A percentile compares a stretch with the other conserved stretches of the same genome.
Evolutionary conservation across 768 basidiomycete genomes (phyloP).

Genomic region (Hygrophorus russula): DNA sequence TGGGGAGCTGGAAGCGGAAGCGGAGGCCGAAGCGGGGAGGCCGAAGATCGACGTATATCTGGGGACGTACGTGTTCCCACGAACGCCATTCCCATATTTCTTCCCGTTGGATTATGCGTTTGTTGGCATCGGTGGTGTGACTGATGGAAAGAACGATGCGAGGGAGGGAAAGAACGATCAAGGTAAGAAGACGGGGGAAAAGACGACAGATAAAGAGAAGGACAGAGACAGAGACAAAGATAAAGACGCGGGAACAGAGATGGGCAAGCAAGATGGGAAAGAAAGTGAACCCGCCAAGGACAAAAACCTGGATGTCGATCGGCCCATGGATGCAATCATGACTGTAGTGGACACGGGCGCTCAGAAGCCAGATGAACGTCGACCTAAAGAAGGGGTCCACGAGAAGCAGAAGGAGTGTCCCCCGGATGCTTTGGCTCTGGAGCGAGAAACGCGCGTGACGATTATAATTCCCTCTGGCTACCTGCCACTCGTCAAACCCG

Average conservation of each 20-base stretch:
- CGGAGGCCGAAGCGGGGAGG: constrained; percentile 7
- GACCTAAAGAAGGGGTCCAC: too few relatives aligned
- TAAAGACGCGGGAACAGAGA: constrained; percentile 11
- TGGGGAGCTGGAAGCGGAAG: not conserved
- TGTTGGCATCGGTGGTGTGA: constrained; percentile 18
- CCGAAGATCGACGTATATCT: constrained; percentile 27
- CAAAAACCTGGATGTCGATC: not conserved
- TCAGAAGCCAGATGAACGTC: too few relatives aligned
- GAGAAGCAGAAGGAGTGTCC: too few relatives aligned
- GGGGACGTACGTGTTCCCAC: constrained; percentile 49
- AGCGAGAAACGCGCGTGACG: constrained; percentile 36
- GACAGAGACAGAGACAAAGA: constrained; percentile 9
- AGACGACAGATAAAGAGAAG: constrained; percentile 11
- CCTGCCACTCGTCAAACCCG: constrained; percentile 44
- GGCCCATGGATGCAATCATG: too few relatives aligned
- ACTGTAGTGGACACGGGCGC: too few relatives aligned
- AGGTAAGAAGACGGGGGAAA: constrained; percentile 12
- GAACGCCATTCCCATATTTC: constrained; percentile 47
- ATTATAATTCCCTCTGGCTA: constrained; percentile 49
- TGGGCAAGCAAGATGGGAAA: constrained; percentile 9
- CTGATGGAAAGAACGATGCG: constrained; percentile 7
- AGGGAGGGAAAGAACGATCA: constrained; percentile 11
- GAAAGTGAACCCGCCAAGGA: not conserved
- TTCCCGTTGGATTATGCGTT: constrained; percentile 13
- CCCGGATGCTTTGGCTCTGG: constrained; percentile 16